A percentile compares a stretch with the other conserved stretches of the same genome.
Conservation (phyloP, 345 rosid species). For the Linum tenue region DNA sequence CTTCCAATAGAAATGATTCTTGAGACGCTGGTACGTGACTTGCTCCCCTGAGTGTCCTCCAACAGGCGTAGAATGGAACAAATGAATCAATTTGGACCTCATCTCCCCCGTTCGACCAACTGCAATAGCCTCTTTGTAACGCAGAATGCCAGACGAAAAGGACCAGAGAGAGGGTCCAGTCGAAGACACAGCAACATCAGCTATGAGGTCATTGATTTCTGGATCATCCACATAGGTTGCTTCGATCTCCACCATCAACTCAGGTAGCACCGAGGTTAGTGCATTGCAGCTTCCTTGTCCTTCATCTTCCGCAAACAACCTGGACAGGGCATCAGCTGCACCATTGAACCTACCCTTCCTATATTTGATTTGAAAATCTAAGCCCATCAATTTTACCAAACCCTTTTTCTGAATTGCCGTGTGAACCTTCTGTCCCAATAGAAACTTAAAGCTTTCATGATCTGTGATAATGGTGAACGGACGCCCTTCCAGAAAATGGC, state of each 20-base stretch:
- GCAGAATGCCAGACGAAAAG: too few relatives aligned
- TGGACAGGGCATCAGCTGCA: background rate
- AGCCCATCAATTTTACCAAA: background rate
- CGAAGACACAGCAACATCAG: background rate
- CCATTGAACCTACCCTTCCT: too few relatives aligned
- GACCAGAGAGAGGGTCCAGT: too few relatives aligned
- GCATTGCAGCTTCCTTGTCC: background rate
- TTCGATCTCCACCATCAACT: background rate
- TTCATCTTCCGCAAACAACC: background rate
- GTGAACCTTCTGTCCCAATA: too few relatives aligned
- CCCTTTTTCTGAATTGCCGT: too few relatives aligned
- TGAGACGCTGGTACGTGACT: background rate
- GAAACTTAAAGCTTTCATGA: too few relatives aligned
- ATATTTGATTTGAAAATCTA: too few relatives aligned
- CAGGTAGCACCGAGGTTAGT: too few relatives aligned
- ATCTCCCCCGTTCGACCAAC: background rate
- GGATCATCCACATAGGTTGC: background rate
- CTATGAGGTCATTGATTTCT: background rate
- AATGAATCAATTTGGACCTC: background rate
- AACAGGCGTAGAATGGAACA: background rate
- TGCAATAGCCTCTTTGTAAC: background rate
- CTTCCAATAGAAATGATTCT: background rate
- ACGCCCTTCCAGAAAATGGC: background rate
- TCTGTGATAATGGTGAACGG: too few relatives aligned
- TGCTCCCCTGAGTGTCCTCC: background rate